phyloP scores from a whole-genome alignment of 176 grass and related monocot genomes.

The Cenchrus purpureus region DNA sequence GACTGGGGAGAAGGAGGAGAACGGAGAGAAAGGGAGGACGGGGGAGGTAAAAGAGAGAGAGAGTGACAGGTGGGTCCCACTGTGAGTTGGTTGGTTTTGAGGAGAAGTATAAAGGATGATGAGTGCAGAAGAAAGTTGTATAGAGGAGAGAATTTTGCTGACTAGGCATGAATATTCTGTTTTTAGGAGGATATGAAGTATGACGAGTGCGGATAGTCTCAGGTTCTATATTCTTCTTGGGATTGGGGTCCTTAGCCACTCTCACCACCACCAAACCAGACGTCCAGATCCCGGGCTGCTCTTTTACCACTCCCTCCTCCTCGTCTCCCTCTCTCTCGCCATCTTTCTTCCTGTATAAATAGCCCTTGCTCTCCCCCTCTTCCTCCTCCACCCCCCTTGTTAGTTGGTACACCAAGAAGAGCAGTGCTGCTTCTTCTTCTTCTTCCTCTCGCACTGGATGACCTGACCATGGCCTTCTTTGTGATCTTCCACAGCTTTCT shows the following conservation, averaged over 20 bases:
- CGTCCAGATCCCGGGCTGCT: constrained; percentile 9
- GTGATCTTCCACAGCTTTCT: constrained; percentile 99
- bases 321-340: constrained; percentile 7
- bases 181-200: no score
- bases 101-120: no score
- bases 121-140: no score
- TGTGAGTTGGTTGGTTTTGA: no score
- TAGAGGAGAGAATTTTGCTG: no score
- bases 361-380: constrained; percentile 33
- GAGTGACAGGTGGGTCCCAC: no score
- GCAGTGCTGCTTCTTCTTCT: not conserved
- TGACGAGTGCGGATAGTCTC: constrained; percentile 10
- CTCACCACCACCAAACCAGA: constrained; percentile 35
- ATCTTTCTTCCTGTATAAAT: constrained; percentile 61
- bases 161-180: no score
- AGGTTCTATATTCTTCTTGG: constrained; percentile 94
- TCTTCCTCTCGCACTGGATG: not conserved
- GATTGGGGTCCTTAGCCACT: constrained; percentile 65
- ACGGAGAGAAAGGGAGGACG: no score
- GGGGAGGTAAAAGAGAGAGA: no score
- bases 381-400: constrained; percentile 4
- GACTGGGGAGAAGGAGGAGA: no score
- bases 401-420: not conserved
- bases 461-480: constrained; percentile 66
- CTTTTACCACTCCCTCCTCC: not conserved